Evolutionary conservation across 2,329 filamentous ascomycete genomes (phyloP).

Genomic region (Clarireedia paspali): DNA sequence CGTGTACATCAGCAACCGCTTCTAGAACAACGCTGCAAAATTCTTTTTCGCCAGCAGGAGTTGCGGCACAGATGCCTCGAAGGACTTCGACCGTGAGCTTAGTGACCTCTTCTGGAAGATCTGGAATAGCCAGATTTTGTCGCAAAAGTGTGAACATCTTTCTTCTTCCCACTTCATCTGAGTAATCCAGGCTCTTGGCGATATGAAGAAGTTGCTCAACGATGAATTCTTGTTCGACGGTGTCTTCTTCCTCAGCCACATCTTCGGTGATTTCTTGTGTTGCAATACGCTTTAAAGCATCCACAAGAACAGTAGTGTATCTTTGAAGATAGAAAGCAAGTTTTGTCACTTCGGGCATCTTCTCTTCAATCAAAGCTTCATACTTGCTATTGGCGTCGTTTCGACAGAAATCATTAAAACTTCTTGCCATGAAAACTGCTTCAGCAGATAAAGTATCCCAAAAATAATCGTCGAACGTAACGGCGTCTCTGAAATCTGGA

Average conservation of each 20-base stretch:
- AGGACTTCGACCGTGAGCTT: slow-evolving; percentile 79
- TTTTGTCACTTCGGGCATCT: slow-evolving; percentile 89
- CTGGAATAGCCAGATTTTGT: slow-evolving; percentile 75
- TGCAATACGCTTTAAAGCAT: slow-evolving; percentile 51
- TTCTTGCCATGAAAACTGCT: slow-evolving; percentile 81
- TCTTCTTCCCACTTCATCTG: slow-evolving; percentile 88
- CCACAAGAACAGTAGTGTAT: slow-evolving; percentile 63
- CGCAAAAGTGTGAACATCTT: slow-evolving; percentile 93
- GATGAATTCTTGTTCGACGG: slow-evolving; percentile 87
- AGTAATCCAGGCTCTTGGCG: slow-evolving; percentile 85
- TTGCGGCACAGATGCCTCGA: slow-evolving; percentile 71
- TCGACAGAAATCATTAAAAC: slow-evolving; percentile 89
- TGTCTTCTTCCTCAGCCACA: slow-evolving; percentile 65
- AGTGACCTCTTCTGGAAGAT: slow-evolving; percentile 87
- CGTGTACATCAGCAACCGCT: slow-evolving; percentile 92
- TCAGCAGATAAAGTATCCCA: slow-evolving; percentile 80
- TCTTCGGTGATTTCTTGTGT: slow-evolving; percentile 45
- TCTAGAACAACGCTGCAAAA: slow-evolving; percentile 84
- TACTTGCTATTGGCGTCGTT: slow-evolving; percentile 66
- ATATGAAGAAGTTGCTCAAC: slow-evolving; percentile 94
- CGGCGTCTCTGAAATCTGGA: slow-evolving; percentile 68
- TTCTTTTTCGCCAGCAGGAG: slow-evolving; percentile 67
- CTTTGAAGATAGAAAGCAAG: slow-evolving; percentile 80
- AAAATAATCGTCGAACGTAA: slow-evolving; percentile 65
- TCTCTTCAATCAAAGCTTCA: slow-evolving; percentile 75